phyloP scores from a whole-genome alignment of 768 basidiomycete genomes.

The Amanita phalloides region DNA sequence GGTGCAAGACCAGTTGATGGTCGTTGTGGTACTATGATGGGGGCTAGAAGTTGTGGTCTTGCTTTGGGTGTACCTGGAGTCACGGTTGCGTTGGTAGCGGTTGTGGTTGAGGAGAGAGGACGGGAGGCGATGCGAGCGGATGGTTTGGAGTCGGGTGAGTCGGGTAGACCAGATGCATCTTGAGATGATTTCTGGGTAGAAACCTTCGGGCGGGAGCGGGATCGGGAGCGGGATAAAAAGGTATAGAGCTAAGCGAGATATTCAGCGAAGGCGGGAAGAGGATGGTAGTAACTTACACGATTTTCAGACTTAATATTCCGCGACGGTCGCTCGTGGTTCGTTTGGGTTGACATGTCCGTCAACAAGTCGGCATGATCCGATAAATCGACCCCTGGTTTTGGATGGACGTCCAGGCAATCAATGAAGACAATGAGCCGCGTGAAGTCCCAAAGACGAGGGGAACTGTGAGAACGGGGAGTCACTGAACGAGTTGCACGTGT shows the following conservation, averaged over 20 bases:
- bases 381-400: constrained; percentile 8
- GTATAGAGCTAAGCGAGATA: constrained; percentile 38
- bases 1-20: background rate
- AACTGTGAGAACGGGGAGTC: constrained; percentile 29
- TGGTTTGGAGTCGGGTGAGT: constrained; percentile 29
- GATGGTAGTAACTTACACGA: constrained; percentile 24
- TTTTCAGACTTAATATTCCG: constrained; percentile 33
- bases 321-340: constrained; percentile 27
- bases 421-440: constrained; percentile 13
- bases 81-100: constrained; percentile 49
- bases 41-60: constrained; percentile 16
- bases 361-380: constrained; percentile 21
- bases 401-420: background rate
- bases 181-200: constrained; percentile 11
- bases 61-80: constrained; percentile 44
- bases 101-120: constrained; percentile 57
- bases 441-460: constrained; percentile 17
- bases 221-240: constrained; percentile 48
- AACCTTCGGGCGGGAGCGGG: constrained; percentile 44
- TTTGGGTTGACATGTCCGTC: constrained; percentile 13
- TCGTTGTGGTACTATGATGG: constrained; percentile 16
- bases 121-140: constrained; percentile 41
- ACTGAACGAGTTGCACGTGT: constrained; percentile 34
- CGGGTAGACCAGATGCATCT: constrained; percentile 6
- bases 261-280: constrained; percentile 4